Conservation (phyloP, 106 monocot genomes). For the Dioscorea dumetorum region DNA sequence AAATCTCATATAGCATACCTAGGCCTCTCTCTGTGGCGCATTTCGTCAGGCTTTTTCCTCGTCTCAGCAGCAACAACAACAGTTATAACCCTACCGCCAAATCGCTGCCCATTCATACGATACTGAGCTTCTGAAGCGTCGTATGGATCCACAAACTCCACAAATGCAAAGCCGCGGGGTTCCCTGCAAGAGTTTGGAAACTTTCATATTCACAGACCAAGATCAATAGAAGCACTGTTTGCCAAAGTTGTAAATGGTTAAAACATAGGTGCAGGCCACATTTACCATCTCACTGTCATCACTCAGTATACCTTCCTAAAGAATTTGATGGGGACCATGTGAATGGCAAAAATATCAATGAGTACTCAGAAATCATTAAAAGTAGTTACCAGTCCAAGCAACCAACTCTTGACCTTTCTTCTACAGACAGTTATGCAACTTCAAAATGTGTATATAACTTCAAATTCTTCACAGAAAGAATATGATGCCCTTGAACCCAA, state of each 20-base stretch:
- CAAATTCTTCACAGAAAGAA: slow-evolving; percentile 42
- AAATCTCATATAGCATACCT: slow-evolving; percentile 16
- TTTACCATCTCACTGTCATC: slow-evolving; percentile 34
- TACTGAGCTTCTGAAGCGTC: slow-evolving; percentile 92
- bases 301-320: slow-evolving; percentile 36
- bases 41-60: slow-evolving; percentile 70
- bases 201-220: neutral
- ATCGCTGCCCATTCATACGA: slow-evolving; percentile 76
- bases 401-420: slow-evolving; percentile 34
- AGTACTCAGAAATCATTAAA: slow-evolving; percentile 30
- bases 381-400: slow-evolving; percentile 20
- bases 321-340: slow-evolving; percentile 29
- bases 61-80: slow-evolving; percentile 62
- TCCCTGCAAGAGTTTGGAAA: slow-evolving; percentile 39
- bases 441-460: slow-evolving; percentile 33
- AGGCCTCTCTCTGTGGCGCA: slow-evolving; percentile 39
- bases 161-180: slow-evolving; percentile 89
- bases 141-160: slow-evolving; percentile 74
- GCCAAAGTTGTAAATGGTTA: neutral
- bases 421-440: slow-evolving; percentile 37
- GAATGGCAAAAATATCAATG: slow-evolving; percentile 32
- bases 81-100: slow-evolving; percentile 62
- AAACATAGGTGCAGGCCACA: slow-evolving; percentile 23
- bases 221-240: neutral
- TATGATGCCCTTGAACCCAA: slow-evolving; percentile 37